A percentile compares a stretch with the other conserved stretches of the same genome.
These are phyloP conservation scores for Bryoglossum gracile DNA, from an alignment of 495 filamentous ascomycete species.

Conservation along the genomic window DNA sequence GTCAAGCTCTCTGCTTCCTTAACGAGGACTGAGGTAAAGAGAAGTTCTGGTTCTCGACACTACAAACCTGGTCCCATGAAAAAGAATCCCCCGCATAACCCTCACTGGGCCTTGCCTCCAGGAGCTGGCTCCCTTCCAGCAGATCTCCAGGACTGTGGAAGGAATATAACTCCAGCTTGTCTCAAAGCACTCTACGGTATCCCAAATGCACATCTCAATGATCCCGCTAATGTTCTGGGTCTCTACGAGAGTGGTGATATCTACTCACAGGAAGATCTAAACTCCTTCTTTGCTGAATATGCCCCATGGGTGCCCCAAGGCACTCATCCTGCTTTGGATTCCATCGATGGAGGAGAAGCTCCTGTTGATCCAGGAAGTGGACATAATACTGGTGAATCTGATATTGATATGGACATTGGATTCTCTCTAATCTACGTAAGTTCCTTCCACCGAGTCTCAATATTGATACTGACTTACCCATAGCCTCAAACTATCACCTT, in stretches of 20 bases:
- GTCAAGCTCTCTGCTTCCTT: conserved; percentile 15
- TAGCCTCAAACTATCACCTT: conserved; percentile 15
- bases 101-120: conserved; percentile 6
- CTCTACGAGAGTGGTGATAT: conserved; percentile 13
- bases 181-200: conserved; percentile 18
- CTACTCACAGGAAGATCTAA: conserved; percentile 14
- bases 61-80: conserved; percentile 35
- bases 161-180: conserved; percentile 16
- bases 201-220: neutral
- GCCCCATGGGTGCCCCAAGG: conserved; percentile 12
- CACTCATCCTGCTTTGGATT: conserved; percentile 7
- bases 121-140: conserved; percentile 1
- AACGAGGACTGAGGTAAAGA: conserved; percentile 20
- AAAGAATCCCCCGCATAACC: conserved; percentile 23
- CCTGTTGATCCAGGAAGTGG: conserved; percentile 7
- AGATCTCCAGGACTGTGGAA: conserved; percentile 16
- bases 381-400: conserved; percentile 15
- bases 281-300: conserved; percentile 12
- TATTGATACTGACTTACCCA: neutral
- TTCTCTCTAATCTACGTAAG: conserved; percentile 17
- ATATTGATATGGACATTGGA: conserved; percentile 17
- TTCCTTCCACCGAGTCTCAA: neutral
- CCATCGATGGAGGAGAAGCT: conserved; percentile 14
- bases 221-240: conserved; percentile 11
- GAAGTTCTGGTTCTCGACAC: neutral